Evolutionary conservation across 208 protist genomes (phyloP), one percentile per base, ranked within the genome.

Genomic region (Novymonas esmeraldas): DNA sequence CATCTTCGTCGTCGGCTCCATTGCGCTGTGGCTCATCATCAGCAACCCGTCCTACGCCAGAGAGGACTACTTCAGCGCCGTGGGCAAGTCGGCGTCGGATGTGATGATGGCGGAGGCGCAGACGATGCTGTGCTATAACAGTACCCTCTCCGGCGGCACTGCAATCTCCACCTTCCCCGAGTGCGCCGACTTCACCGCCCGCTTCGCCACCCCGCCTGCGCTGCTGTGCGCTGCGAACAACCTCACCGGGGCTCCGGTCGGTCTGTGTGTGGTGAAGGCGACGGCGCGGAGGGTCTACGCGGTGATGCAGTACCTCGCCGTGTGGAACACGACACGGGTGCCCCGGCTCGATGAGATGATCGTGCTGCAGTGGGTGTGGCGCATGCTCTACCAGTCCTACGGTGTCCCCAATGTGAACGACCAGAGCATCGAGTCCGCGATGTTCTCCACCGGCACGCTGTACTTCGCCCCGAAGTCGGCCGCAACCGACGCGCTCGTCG

Each of bases 21-120:
- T 88, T 29, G 34, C 78, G 13, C 38, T 93, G n/a, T 89, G 84
- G 81, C 59, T 57, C 22, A 65, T 84, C 61, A 81, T 88, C 56
- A 73, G 64, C 28, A 77, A 76, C n/a, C 45, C 73, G 18, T 39
- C 64, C 2, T 39, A 52, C 42, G 16, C 54, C 0, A 62, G 52
- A 0, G 14, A 31, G 46, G 24, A 78, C 18, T 89, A 79, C 71
- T 85, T 70, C 66, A 76, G 57, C 57, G 7, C 24, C 11, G 20
- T 28, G 28, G 48, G 42, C 45, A 20, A 61, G 22, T 34, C n/a
- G 1, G 10, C 11, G 14, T 69, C 64, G 46, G 34, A 64, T 3
- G 45, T 24, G 18, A 39, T 62, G 14, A 65, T 75, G 36, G n/a
- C 39, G 42, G 14, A 45, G 41, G 34, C 71, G 33, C 6, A n/a